Conservation (phyloP, 305 asterid genomes). For the Plantago coronopus region DNA sequence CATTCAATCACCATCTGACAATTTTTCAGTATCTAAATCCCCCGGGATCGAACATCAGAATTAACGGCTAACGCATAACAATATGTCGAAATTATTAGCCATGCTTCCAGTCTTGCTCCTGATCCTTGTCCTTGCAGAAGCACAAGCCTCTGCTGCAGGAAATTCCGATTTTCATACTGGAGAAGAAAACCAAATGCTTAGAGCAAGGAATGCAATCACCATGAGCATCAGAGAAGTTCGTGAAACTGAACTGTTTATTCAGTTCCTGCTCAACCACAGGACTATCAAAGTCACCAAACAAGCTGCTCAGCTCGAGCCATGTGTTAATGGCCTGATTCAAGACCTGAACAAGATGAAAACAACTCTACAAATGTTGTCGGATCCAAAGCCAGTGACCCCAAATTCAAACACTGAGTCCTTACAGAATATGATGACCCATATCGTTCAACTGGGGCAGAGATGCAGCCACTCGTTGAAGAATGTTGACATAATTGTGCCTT, state of each 20-base stretch:
- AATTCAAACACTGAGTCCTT: slow-evolving; percentile 3
- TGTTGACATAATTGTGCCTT: slow-evolving; percentile 10
- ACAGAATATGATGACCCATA: slow-evolving; percentile 16
- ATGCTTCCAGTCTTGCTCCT: slow-evolving; percentile 12
- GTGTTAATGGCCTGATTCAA: slow-evolving; percentile 13
- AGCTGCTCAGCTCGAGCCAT: background rate
- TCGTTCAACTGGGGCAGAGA: background rate
- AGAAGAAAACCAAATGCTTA: background rate
- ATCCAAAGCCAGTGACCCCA: background rate
- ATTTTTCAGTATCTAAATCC: background rate
- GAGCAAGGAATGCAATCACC: slow-evolving; percentile 20
- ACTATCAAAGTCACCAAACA: background rate
- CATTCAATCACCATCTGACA: background rate
- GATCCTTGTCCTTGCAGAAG: slow-evolving; percentile 12
- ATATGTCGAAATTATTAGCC: slow-evolving; percentile 14
- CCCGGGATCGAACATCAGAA: background rate
- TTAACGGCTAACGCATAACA: background rate
- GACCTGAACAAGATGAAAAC: slow-evolving; percentile 17
- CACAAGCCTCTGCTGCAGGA: slow-evolving; percentile 3
- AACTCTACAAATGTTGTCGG: slow-evolving; percentile 12
- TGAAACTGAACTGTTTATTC: slow-evolving; percentile 7
- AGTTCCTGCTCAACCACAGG: slow-evolving; percentile 1
- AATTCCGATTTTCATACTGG: background rate
- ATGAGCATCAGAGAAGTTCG: slow-evolving; percentile 19
- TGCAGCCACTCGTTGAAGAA: slow-evolving; percentile 16